Evolutionary conservation across 345 rosid genomes (phyloP).

Genomic region (Citrus reticulata): DNA sequence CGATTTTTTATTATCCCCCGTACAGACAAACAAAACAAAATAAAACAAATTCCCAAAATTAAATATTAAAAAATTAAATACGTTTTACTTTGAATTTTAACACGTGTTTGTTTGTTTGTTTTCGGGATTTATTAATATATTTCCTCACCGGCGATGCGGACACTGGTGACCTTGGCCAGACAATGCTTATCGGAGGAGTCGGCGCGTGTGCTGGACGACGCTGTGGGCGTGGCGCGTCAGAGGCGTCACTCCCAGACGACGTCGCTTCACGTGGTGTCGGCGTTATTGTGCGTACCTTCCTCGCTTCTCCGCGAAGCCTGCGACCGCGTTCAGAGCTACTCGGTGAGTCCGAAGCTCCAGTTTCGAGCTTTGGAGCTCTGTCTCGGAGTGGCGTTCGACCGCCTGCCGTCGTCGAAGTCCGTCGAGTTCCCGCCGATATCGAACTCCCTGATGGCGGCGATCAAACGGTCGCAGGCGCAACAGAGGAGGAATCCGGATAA

Average conservation of each 20-base stretch:
- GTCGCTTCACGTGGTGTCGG: slow-evolving; percentile 67
- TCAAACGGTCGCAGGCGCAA: slow-evolving; percentile 86
- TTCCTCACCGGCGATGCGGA: slow-evolving; percentile 51
- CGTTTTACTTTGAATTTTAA: not conserved
- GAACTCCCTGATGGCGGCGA: slow-evolving; percentile 91
- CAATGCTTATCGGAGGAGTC: slow-evolving; percentile 68
- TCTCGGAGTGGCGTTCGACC: slow-evolving; percentile 63
- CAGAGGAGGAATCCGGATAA: slow-evolving; percentile 86
- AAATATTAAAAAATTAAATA: too few relatives aligned
- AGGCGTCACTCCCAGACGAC: slow-evolving; percentile 65
- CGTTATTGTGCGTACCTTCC: slow-evolving; percentile 46
- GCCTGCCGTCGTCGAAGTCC: slow-evolving; percentile 39
- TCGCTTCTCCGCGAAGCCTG: slow-evolving; percentile 65
- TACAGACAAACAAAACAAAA: not conserved
- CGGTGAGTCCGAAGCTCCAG: slow-evolving; percentile 49
- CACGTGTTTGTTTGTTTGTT: slow-evolving; percentile 13
- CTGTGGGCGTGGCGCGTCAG: slow-evolving; percentile 64
- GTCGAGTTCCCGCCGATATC: slow-evolving; percentile 56
- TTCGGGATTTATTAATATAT: not conserved
- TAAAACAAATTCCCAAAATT: not conserved
- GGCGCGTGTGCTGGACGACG: slow-evolving; percentile 61
- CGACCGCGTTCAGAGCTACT: slow-evolving; percentile 39
- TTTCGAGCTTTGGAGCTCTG: slow-evolving; percentile 62
- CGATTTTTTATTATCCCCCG: not conserved
- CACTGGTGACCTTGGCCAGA: slow-evolving; percentile 56